Evolutionary conservation across 305 asterid genomes (phyloP), one percentile per base, ranked within the genome.

Genomic region (Solanum chacoense): DNA sequence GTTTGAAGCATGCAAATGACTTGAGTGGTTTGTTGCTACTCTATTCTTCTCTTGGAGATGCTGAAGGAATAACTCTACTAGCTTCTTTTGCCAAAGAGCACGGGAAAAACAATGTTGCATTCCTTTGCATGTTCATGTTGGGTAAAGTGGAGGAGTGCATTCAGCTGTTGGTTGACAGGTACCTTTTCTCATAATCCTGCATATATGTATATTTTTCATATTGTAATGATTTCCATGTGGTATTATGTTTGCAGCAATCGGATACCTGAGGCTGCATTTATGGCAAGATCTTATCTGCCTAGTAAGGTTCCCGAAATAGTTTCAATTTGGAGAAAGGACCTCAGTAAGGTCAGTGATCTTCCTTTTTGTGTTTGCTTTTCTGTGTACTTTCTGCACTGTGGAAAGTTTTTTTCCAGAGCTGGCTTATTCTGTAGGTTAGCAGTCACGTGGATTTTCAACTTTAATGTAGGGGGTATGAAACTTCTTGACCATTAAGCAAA

Each of bases 181-280:
- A 91, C 77, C 38, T 11, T 84, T 84, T 55, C 18, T 84, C 32
- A 55, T 55, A 55, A 84, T 31, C 87, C 28, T 84, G 2, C n/a
- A 28, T 22, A 11, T 55, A 22, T 84, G 4, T 84, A 28, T 22
- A 20, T 55, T 55, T 31, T 55, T 84, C 74, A 55, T 84, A 55
- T 84, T 55, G 75, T 84, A 59, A 55, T 84, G 74, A 84, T 55
- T 29, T 84, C 74, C 87, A 31, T 59, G 87, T 31, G 87, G 35
- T 29, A 84, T 55, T 84, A 20, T 84, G 14, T 32, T 31, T 84
- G 87, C 95, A 98, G 99, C 93, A 94, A 96, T 87, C 99, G 99
- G 91, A 94, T 98, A 94, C 99, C 99, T 84, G 99, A 98, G 94
- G 99, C 99, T 95, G 99, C 99, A 88, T 92, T 98, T 92, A 98